Evolutionary conservation across 75 land plant genomes (phyloP).

Genomic region (Isoetes taiwanensis): DNA sequence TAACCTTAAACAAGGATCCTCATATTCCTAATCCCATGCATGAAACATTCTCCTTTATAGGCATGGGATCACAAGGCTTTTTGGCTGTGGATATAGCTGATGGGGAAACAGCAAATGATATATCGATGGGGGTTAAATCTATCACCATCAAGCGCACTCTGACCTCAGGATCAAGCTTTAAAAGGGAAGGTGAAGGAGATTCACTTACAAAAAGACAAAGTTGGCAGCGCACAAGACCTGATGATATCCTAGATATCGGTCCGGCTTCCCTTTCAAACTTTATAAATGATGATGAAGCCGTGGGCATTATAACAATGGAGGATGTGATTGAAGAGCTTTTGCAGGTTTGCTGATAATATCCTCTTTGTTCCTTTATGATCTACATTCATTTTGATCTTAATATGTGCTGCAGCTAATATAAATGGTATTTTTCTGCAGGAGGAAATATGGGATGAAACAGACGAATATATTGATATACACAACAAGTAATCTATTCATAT

Average conservation of each 20-base stretch:
- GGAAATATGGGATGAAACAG: slow-evolving; percentile 54
- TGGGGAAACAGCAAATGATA: too few relatives aligned
- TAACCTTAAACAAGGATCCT: too few relatives aligned
- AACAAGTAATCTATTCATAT: not conserved
- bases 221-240: slow-evolving; percentile 34
- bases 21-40: too few relatives aligned
- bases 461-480: slow-evolving; percentile 13
- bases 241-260: slow-evolving; percentile 50
- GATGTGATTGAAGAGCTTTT: slow-evolving; percentile 77
- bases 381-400: not conserved
- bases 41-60: too few relatives aligned
- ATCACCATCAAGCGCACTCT: too few relatives aligned
- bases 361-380: not conserved
- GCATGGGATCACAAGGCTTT: too few relatives aligned
- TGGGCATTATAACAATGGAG: slow-evolving; percentile 57
- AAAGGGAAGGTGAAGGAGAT: slow-evolving; percentile 7
- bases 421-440: slow-evolving; percentile 21
- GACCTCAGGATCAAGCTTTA: too few relatives aligned
- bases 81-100: too few relatives aligned
- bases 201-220: slow-evolving; percentile 24
- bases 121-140: too few relatives aligned
- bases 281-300: slow-evolving; percentile 58
- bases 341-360: slow-evolving; percentile 26
- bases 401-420: not conserved
- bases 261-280: slow-evolving; percentile 34